Percentiles rank a stretch among this genome's conserved stretches.
phyloP scores from a whole-genome alignment of 257 asterid species.

The Striga asiatica region DNA sequence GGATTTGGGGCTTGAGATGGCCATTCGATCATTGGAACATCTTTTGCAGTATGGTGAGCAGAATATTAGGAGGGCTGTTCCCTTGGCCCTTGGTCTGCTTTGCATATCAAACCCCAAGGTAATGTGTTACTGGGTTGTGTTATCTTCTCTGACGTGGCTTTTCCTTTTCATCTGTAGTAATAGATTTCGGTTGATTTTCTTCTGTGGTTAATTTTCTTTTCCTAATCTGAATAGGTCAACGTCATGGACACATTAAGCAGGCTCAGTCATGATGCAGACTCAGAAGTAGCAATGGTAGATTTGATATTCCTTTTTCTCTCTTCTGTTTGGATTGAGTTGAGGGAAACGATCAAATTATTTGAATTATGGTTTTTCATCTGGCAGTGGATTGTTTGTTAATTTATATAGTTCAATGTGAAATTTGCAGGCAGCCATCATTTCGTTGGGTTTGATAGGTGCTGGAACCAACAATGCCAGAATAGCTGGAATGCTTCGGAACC shows the following conservation, averaged over 20 bases:
- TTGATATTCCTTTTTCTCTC: neutral
- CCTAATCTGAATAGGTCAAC: conserved; percentile 57
- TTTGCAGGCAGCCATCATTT: conserved; percentile 69
- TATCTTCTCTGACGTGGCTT: neutral
- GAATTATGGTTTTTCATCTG: neutral
- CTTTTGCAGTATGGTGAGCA: conserved; percentile 92
- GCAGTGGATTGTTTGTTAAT: neutral
- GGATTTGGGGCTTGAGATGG: conserved; percentile 94
- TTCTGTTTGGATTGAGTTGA: neutral
- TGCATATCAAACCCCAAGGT: conserved; percentile 96
- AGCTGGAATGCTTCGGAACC: conserved; percentile 96
- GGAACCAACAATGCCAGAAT: conserved; percentile 99
- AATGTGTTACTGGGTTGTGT: neutral
- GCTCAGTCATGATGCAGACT: conserved; percentile 94
- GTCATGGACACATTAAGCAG: conserved; percentile 99
- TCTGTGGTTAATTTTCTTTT: conserved; percentile 15
- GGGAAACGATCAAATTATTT: too few relatives aligned
- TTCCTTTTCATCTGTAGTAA: neutral
- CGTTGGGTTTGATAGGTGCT: conserved; percentile 93
- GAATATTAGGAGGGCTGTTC: conserved; percentile 82
- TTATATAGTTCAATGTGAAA: conserved; percentile 7
- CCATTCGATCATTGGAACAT: conserved; percentile 91
- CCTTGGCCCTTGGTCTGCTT: conserved; percentile 89
- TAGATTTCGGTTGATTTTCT: neutral
- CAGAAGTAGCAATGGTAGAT: conserved; percentile 95